Conservation (phyloP, 192 early-diverging fungal species). For the Chytriomyces sp. region DNA sequence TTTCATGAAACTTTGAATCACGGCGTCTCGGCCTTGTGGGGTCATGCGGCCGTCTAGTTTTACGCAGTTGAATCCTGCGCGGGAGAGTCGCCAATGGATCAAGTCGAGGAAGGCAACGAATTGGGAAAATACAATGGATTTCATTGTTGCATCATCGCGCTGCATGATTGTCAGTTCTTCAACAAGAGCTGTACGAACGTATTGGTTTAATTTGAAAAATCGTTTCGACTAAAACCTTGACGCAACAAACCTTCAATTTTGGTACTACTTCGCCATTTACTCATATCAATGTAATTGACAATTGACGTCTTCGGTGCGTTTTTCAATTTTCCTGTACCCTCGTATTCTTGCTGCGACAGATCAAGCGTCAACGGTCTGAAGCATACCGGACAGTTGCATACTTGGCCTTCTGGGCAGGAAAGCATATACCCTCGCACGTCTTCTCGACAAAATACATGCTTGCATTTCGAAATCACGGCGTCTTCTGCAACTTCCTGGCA, state of each 20-base stretch:
- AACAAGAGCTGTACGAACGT: slow-evolving; percentile 65
- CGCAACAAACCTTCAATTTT: slow-evolving; percentile 76
- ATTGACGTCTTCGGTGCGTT: slow-evolving; percentile 72
- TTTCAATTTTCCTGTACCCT: slow-evolving; percentile 36
- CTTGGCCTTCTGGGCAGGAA: slow-evolving; percentile 38
- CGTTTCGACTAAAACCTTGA: not conserved
- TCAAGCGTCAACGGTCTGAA: slow-evolving; percentile 79
- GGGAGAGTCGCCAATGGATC: slow-evolving; percentile 86
- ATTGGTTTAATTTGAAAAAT: not conserved
- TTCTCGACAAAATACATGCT: slow-evolving; percentile 89
- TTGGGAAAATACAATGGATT: slow-evolving; percentile 81
- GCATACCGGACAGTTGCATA: slow-evolving; percentile 78
- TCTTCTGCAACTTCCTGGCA: slow-evolving; percentile 91
- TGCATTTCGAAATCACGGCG: slow-evolving; percentile 79
- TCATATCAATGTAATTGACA: slow-evolving; percentile 89
- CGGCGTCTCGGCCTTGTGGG: slow-evolving; percentile 69
- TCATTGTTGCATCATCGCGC: slow-evolving; percentile 72
- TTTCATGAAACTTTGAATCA: slow-evolving; percentile 69
- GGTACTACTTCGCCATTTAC: slow-evolving; percentile 84
- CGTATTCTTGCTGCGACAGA: slow-evolving; percentile 57
- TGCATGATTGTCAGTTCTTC: slow-evolving; percentile 82
- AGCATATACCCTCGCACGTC: slow-evolving; percentile 67
- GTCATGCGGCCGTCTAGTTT: slow-evolving; percentile 91
- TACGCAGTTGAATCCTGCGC: slow-evolving; percentile 83
- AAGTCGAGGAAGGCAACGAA: slow-evolving; percentile 90